phyloP scores from a whole-genome alignment of 108 stramenopile genomes.

The Pseudonitzschia pungens region DNA sequence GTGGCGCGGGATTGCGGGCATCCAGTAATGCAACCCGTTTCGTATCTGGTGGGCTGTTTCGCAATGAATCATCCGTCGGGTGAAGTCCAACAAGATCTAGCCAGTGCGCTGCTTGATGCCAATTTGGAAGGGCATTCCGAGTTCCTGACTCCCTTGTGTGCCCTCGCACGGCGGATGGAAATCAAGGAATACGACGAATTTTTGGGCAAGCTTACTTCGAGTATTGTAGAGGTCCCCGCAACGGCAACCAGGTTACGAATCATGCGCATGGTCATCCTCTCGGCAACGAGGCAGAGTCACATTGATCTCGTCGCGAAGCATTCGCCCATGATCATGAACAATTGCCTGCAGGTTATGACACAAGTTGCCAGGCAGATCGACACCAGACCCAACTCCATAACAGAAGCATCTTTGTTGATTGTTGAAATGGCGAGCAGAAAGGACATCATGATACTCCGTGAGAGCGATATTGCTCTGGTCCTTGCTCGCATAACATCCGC shows the following conservation, averaged over 20 bases:
- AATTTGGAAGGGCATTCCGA: not conserved
- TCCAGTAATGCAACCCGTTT: not conserved
- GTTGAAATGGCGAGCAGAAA: slow-evolving; percentile 47
- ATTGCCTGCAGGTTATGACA: slow-evolving; percentile 6
- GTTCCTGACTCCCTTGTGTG: slow-evolving; percentile 21
- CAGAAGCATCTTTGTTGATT: slow-evolving; percentile 24
- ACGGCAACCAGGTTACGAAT: slow-evolving; percentile 5
- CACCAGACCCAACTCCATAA: not conserved
- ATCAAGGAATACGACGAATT: slow-evolving; percentile 13
- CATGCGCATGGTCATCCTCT: not conserved
- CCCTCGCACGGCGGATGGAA: slow-evolving; percentile 18
- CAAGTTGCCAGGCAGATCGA: not conserved
- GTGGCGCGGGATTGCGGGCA: not conserved
- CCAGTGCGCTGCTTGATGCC: not conserved
- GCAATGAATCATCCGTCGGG: slow-evolving; percentile 17
- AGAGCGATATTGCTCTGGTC: slow-evolving; percentile 59
- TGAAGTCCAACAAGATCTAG: not conserved
- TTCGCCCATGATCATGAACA: not conserved
- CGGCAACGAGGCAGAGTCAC: not conserved
- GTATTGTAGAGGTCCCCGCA: not conserved
- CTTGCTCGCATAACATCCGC: slow-evolving; percentile 47
- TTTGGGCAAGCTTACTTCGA: slow-evolving; percentile 13
- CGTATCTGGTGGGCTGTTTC: slow-evolving; percentile 26
- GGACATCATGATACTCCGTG: slow-evolving; percentile 52
- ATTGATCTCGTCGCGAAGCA: slow-evolving; percentile 10